Percentiles rank a stretch among this genome's conserved stretches.
Evolutionary conservation across 805 yeast species (phyloP).

Genomic region (Lachancea meyersii): DNA sequence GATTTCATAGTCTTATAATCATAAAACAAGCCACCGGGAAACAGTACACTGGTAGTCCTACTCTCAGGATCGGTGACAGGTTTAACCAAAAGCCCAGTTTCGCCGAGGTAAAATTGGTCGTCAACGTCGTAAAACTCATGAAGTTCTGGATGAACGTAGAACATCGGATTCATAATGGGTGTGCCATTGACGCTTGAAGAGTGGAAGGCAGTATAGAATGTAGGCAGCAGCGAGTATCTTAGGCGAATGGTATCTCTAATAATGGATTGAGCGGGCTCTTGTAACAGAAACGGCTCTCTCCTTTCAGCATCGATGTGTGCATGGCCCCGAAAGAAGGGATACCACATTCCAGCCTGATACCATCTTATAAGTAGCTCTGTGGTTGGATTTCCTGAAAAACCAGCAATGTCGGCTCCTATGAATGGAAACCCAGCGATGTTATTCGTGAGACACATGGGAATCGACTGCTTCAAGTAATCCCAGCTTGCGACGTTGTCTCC

Average conservation of each 20-base stretch:
- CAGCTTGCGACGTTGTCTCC: constrained; percentile 94
- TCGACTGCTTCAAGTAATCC: constrained; percentile 74
- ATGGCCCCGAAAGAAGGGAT: constrained; percentile 94
- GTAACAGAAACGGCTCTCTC: constrained; percentile 86
- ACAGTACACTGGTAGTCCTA: constrained; percentile 29
- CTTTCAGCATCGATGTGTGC: constrained; percentile 92
- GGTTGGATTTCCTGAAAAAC: constrained; percentile 87
- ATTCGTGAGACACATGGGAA: constrained; percentile 82
- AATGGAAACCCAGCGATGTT: constrained; percentile 85
- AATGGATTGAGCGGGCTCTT: constrained; percentile 61
- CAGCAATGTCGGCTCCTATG: constrained; percentile 95
- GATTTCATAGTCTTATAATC: constrained; percentile 40
- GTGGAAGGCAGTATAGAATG: constrained; percentile 72
- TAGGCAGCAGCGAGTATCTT: constrained; percentile 73
- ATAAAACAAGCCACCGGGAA: constrained; percentile 51
- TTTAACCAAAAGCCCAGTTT: constrained; percentile 63
- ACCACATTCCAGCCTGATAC: constrained; percentile 95
- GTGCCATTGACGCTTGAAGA: constrained; percentile 53
- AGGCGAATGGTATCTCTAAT: constrained; percentile 66
- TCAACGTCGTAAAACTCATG: constrained; percentile 52
- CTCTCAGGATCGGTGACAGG: constrained; percentile 65
- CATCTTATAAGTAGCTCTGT: constrained; percentile 79
- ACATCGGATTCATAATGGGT: constrained; percentile 68
- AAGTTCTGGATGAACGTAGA: constrained; percentile 45
- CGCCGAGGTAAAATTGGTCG: constrained; percentile 77